A percentile compares a stretch with the other conserved stretches of the same genome.
These are phyloP conservation scores for Sporisorium scitamineum DNA, from an alignment of 1,284 basidiomycete species.

Conservation along the genomic window DNA sequence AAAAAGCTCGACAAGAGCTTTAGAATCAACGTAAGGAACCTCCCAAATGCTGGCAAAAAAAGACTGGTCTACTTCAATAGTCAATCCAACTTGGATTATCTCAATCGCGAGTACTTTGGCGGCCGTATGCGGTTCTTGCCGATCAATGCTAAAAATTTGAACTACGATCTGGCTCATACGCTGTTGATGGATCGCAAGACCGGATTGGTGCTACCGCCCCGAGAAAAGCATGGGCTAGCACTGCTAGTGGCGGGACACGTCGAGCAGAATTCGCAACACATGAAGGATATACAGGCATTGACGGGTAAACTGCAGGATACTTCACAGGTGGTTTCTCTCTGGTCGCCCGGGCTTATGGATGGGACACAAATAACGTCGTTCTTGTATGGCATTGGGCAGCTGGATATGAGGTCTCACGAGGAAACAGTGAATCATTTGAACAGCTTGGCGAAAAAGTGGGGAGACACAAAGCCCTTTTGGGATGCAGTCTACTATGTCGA, in stretches of 20 bases:
- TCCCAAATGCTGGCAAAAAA: too few relatives aligned
- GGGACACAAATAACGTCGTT: neutral
- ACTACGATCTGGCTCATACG: neutral
- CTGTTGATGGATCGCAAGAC: neutral
- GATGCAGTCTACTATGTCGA: neutral
- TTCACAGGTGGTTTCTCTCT: slow-evolving; percentile 10
- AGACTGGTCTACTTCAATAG: slow-evolving; percentile 8
- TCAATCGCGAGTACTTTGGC: slow-evolving; percentile 9
- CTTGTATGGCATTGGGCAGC: slow-evolving; percentile 21
- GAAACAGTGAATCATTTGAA: neutral
- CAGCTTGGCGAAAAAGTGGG: neutral
- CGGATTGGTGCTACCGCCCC: slow-evolving; percentile 1
- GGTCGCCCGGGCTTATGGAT: slow-evolving; percentile 19
- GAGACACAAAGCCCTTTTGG: neutral
- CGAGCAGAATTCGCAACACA: neutral
- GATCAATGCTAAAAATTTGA: neutral
- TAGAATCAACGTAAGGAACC: neutral
- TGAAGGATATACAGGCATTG: neutral
- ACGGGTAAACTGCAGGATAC: neutral
- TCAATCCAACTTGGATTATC: slow-evolving; percentile 2
- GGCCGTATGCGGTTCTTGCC: slow-evolving; percentile 6
- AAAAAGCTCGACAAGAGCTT: neutral
- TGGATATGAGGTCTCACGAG: neutral
- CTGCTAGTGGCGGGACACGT: slow-evolving; percentile 4
- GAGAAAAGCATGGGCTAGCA: neutral